These are phyloP conservation scores for Exophiala sp. DNA, from an alignment of 2,329 filamentous ascomycete species.

Conservation along the genomic window DNA sequence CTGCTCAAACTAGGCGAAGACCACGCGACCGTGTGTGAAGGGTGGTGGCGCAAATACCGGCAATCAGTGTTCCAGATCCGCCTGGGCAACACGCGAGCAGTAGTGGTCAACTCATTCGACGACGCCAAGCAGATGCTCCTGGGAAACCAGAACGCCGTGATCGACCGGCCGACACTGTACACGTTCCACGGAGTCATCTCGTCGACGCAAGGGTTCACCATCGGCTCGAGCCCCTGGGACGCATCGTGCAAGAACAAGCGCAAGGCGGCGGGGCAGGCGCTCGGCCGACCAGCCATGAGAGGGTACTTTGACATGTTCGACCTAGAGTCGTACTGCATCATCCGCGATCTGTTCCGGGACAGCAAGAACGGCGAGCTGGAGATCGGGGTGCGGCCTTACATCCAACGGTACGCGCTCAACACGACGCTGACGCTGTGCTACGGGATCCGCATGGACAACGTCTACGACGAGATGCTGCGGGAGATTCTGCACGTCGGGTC, in stretches of 20 bases:
- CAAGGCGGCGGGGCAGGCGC: slow-evolving; percentile 66
- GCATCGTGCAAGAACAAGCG: slow-evolving; percentile 66
- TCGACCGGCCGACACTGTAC: slow-evolving; percentile 66
- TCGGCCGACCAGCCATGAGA: slow-evolving; percentile 64
- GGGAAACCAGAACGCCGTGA: slow-evolving; percentile 64
- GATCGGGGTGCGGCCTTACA: slow-evolving; percentile 61
- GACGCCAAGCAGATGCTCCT: slow-evolving; percentile 62
- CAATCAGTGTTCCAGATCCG: slow-evolving; percentile 52
- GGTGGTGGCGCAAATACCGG: slow-evolving; percentile 52
- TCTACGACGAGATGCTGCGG: slow-evolving; percentile 59
- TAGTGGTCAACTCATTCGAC: slow-evolving; percentile 69
- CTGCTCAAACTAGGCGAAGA: slow-evolving; percentile 51
- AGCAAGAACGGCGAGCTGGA: slow-evolving; percentile 54
- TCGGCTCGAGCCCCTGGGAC: slow-evolving; percentile 72
- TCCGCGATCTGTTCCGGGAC: slow-evolving; percentile 61
- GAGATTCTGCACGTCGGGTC: slow-evolving; percentile 72
- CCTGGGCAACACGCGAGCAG: slow-evolving; percentile 48
- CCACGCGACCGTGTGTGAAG: slow-evolving; percentile 48
- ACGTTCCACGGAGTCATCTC: slow-evolving; percentile 71
- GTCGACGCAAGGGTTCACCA: slow-evolving; percentile 66
- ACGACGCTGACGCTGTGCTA: slow-evolving; percentile 69
- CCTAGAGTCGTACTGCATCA: slow-evolving; percentile 61
- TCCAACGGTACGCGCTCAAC: slow-evolving; percentile 66
- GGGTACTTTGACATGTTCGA: slow-evolving; percentile 72
- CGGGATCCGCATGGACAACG: slow-evolving; percentile 63